Percentiles rank a stretch among this genome's conserved stretches.
These are phyloP conservation scores for Secale cereale DNA, from an alignment of 176 grass and related monocot species.

Conservation along the genomic window DNA sequence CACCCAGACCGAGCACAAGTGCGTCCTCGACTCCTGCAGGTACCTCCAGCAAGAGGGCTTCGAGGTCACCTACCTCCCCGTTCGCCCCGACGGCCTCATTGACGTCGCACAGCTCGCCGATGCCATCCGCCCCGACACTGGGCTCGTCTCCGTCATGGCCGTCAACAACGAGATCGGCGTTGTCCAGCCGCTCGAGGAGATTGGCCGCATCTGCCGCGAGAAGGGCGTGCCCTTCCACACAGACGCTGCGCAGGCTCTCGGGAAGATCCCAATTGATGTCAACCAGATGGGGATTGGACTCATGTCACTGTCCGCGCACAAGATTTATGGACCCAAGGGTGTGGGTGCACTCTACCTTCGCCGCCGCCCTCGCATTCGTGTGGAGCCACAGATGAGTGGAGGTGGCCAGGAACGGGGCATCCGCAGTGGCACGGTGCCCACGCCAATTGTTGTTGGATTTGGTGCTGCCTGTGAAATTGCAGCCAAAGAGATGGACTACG, in stretches of 20 bases:
- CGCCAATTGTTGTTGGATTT: conserved; percentile 78
- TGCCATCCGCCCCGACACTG: conserved; percentile 78
- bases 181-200: conserved; percentile 81
- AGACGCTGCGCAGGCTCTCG: conserved; percentile 74
- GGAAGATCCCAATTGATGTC: conserved; percentile 80
- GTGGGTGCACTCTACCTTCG: conserved; percentile 86
- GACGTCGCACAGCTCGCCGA: conserved; percentile 61
- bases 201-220: conserved; percentile 77
- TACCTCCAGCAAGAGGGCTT: conserved; percentile 83
- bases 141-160: conserved; percentile 87
- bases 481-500: conserved; percentile 81
- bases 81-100: conserved; percentile 68
- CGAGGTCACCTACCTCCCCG: conserved; percentile 87
- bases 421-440: conserved; percentile 86
- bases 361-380: conserved; percentile 76
- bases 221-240: conserved; percentile 87
- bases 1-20: conserved; percentile 97
- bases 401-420: conserved; percentile 93
- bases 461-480: conserved; percentile 84
- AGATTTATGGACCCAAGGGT: conserved; percentile 96
- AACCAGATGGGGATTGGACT: conserved; percentile 77
- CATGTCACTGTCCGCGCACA: conserved; percentile 87
- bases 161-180: conserved; percentile 98
- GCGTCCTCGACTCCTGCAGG: conserved; percentile 89
- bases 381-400: conserved; percentile 92